A percentile compares a stretch with the other conserved stretches of the same genome.
These are phyloP conservation scores for Heritiera fomes DNA, from an alignment of 345 rosid species.

Conservation along the genomic window DNA sequence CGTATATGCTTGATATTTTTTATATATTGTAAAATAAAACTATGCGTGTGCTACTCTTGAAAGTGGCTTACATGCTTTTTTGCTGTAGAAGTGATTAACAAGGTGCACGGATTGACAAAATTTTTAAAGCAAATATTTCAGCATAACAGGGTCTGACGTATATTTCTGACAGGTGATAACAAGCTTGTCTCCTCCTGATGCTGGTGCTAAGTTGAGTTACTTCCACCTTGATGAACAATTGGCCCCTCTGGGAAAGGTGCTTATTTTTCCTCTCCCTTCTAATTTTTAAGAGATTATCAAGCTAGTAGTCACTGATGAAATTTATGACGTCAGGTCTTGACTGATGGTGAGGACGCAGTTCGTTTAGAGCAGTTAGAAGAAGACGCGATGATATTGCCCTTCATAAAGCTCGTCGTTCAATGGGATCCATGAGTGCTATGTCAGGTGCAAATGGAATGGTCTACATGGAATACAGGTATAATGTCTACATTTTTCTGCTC, in stretches of 20 bases:
- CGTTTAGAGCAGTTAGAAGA: slow-evolving; percentile 88
- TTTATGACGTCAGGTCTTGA: slow-evolving; percentile 53
- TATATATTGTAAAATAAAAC: not conserved
- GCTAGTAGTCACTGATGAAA: slow-evolving; percentile 21
- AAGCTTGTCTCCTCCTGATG: slow-evolving; percentile 79
- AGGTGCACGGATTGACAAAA: not conserved
- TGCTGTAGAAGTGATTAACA: not conserved
- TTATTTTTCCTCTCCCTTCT: not conserved
- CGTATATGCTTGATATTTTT: not conserved
- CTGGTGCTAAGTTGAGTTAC: slow-evolving; percentile 77
- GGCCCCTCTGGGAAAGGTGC: slow-evolving; percentile 67
- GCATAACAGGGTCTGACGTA: slow-evolving; percentile 15
- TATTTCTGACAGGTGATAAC: slow-evolving; percentile 65
- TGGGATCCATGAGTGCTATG: slow-evolving; percentile 79
- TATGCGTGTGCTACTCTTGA: not conserved
- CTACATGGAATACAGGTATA: slow-evolving; percentile 84
- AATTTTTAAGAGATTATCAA: not conserved
- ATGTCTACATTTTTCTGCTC: not conserved
- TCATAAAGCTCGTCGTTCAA: slow-evolving; percentile 57
- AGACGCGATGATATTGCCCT: slow-evolving; percentile 82
- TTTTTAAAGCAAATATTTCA: not conserved
- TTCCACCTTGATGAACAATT: slow-evolving; percentile 68
- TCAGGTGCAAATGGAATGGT: slow-evolving; percentile 89
- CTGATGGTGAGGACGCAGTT: slow-evolving; percentile 77
- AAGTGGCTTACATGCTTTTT: not conserved